These are phyloP conservation scores for Pseudocercospora musae DNA, from an alignment of 2,329 filamentous ascomycete species.

Conservation along the genomic window DNA sequence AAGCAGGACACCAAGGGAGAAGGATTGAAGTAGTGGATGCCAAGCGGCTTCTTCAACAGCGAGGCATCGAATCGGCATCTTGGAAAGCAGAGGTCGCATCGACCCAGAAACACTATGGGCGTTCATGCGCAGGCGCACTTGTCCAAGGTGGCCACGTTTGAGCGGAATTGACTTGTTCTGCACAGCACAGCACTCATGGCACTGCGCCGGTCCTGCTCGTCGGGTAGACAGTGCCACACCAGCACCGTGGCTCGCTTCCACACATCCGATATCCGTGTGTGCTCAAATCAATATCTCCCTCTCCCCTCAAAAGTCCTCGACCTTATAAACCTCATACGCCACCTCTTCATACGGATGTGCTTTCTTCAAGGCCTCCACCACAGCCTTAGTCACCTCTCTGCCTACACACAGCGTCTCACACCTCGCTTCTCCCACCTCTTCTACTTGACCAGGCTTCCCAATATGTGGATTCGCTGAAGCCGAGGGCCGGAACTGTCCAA, in stretches of 20 bases:
- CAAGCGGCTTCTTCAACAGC: neutral
- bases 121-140: too few relatives aligned
- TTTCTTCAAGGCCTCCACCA: constrained; percentile 61
- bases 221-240: neutral
- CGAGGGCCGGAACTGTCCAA: constrained; percentile 64
- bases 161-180: neutral
- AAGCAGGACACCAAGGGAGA: constrained; percentile 8
- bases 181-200: neutral
- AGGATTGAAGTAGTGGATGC: constrained; percentile 4
- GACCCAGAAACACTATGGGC: neutral
- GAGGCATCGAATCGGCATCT: neutral
- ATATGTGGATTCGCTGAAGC: constrained; percentile 61
- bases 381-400: constrained; percentile 54
- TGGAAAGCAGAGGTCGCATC: neutral
- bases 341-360: constrained; percentile 8
- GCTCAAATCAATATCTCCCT: neutral
- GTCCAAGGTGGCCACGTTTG: too few relatives aligned
- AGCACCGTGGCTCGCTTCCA: neutral
- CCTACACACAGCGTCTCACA: constrained; percentile 63
- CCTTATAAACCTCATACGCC: constrained; percentile 10
- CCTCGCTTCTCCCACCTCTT: constrained; percentile 58
- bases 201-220: neutral
- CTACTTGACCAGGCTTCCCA: constrained; percentile 55
- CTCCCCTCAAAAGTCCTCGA: neutral
- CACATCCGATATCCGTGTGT: neutral